Base-by-base conservation (phyloP, 2,329 filamentous ascomycete genomes). In the Atkinsonella hypoxylon region DNA sequence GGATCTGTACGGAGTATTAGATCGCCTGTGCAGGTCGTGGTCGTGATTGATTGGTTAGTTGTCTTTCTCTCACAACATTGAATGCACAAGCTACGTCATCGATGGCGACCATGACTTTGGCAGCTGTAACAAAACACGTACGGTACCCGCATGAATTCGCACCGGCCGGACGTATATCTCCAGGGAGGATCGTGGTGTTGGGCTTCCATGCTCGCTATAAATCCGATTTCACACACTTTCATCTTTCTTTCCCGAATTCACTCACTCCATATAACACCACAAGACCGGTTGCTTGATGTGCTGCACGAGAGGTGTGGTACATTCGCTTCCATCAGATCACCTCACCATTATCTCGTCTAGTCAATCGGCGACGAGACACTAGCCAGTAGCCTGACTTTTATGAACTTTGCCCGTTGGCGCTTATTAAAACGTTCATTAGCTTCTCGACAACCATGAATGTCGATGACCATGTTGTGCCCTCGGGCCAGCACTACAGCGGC, bases 401-500 rank as follows among this genome's bases (percentile, higher is more conserved):
- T 12, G 13, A 36, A 12, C 34, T 36, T 5, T 12, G 15, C 34
- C 15, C 34, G 8, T 12, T 36, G 34, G 15, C 34, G 34, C 11
- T 7, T 9, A 11, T 12, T 12, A 9, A 36, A 18, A 15, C n/a
- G 4, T n/a, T 41, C n/a, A 10, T 20, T 6, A 8, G 20, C 12
- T 20, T 15, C 36, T 13, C 45, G 4, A 20, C 36, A 26, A 13
- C 20, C 48, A 73, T 73, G 68, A 63, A 70, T 52, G 51, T 61
- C 44, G 54, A 73, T 30, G 66, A 74, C 36, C 66, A 69, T 45
- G 59, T 66, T 2, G 63, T 68, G 56, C 74, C 75, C 34, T 62
- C 68, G 55, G 74, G 71, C 18, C 82, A 86, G 60, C 85, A 89
- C 64, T 96, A 94, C 73, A 91, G 87, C 31, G 89, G 84, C 48